phyloP scores from a whole-genome alignment of 805 yeast genomes.

The Candida sphagnicola region DNA sequence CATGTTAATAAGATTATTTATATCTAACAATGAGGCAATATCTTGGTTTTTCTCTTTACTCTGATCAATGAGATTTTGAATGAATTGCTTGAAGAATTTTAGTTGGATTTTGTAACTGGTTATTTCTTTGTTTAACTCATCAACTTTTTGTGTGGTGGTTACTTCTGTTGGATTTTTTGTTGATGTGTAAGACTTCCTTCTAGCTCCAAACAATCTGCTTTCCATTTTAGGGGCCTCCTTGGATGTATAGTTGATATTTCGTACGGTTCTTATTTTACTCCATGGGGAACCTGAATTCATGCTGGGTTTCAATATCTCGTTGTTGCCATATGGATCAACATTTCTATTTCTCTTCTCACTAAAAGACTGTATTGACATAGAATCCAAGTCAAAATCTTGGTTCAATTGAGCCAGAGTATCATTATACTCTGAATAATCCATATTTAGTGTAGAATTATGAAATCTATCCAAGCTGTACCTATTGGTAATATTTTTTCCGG shows the following conservation, averaged over 20 bases:
- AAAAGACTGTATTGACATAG: background rate
- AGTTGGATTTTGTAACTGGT: constrained; percentile 36
- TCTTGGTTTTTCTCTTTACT: constrained; percentile 2
- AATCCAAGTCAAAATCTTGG: constrained; percentile 12
- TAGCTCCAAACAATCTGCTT: background rate
- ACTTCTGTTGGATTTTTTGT: background rate
- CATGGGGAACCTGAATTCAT: constrained; percentile 1
- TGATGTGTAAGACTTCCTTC: background rate
- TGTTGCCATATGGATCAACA: background rate
- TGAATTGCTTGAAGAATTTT: constrained; percentile 35
- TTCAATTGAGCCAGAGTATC: constrained; percentile 18
- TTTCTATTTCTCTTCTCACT: background rate
- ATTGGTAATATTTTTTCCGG: background rate
- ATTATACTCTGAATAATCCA: constrained; percentile 10
- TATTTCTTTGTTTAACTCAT: constrained; percentile 30
- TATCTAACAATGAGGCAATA: constrained; percentile 3
- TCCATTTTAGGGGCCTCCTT: background rate
- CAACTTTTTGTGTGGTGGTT: constrained; percentile 12
- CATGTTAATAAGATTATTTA: constrained; percentile 1
- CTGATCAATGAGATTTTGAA: constrained; percentile 32
- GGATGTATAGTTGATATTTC: background rate
- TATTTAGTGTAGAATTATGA: constrained; percentile 5
- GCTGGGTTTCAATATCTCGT: constrained; percentile 4
- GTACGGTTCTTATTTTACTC: background rate
- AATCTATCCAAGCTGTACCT: background rate